Conservation (phyloP, 106 monocot genomes). For the Platanthera zijinensis region DNA sequence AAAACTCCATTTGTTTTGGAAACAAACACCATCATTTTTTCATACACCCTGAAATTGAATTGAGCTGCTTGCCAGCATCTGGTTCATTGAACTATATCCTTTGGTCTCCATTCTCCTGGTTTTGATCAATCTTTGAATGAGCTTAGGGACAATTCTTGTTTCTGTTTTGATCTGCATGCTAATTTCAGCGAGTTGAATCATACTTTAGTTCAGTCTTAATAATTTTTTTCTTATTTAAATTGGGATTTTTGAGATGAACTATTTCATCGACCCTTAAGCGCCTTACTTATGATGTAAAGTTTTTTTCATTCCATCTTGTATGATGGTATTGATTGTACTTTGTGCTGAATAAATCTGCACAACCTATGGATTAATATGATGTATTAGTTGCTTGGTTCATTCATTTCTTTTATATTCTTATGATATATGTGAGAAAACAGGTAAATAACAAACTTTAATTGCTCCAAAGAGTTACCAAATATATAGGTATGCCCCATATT, state of each 20-base stretch:
- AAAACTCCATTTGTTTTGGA: no score
- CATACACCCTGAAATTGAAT: background rate
- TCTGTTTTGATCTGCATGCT: background rate
- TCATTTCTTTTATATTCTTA: background rate
- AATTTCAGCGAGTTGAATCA: background rate
- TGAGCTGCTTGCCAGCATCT: background rate
- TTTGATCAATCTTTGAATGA: background rate
- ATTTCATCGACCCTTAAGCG: background rate
- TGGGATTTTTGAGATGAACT: background rate
- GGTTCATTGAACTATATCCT: background rate
- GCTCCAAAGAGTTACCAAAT: no score
- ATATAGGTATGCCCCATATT: background rate
- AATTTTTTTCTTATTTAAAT: background rate
- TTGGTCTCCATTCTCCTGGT: background rate
- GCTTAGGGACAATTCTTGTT: background rate
- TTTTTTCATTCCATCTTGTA: background rate
- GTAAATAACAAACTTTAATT: no score
- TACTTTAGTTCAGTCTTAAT: background rate
- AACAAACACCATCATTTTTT: background rate
- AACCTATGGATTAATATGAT: background rate
- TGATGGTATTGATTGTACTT: background rate
- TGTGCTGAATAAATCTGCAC: background rate
- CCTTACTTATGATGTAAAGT: background rate
- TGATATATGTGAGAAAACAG: background rate
- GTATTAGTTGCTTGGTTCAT: background rate